phyloP scores from a whole-genome alignment of 2,329 filamentous ascomycete species.

The Pseudogymnoascus sp. region DNA sequence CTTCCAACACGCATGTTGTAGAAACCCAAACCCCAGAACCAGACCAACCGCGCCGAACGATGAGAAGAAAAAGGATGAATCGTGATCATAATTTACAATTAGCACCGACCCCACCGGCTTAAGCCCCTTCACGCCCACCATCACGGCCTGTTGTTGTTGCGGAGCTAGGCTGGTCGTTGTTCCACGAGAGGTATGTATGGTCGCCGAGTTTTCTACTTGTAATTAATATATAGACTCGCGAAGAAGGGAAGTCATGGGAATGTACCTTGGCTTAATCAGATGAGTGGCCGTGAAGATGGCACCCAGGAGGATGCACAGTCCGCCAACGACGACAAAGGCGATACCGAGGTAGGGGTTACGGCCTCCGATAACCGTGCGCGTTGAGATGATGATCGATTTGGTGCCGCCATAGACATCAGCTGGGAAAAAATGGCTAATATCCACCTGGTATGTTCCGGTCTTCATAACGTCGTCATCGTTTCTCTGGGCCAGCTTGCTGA shows the following conservation, averaged over 20 bases:
- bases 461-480: slow-evolving; percentile 65
- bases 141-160: slow-evolving; percentile 51
- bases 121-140: slow-evolving; percentile 11
- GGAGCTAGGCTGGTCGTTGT: slow-evolving; percentile 56
- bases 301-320: slow-evolving; percentile 83
- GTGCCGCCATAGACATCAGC: slow-evolving; percentile 72
- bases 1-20: background rate
- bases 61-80: slow-evolving; percentile 1
- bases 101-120: background rate
- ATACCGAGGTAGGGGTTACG: slow-evolving; percentile 95
- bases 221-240: slow-evolving; percentile 10
- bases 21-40: background rate
- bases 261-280: slow-evolving; percentile 79
- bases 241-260: slow-evolving; percentile 12
- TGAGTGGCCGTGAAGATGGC: slow-evolving; percentile 83
- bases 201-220: slow-evolving; percentile 80
- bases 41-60: slow-evolving; percentile 8
- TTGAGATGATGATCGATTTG: slow-evolving; percentile 84
- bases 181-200: slow-evolving; percentile 96
- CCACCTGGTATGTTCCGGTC: slow-evolving; percentile 64
- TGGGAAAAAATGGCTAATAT: slow-evolving; percentile 73
- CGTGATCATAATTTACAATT: slow-evolving; percentile 11
- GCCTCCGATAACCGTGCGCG: slow-evolving; percentile 85
- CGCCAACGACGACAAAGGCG: slow-evolving; percentile 88
- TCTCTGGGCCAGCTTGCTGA: slow-evolving; percentile 84